Conservation (phyloP, 371 early-diverging fungal genomes). For the Mucor saturninus region DNA sequence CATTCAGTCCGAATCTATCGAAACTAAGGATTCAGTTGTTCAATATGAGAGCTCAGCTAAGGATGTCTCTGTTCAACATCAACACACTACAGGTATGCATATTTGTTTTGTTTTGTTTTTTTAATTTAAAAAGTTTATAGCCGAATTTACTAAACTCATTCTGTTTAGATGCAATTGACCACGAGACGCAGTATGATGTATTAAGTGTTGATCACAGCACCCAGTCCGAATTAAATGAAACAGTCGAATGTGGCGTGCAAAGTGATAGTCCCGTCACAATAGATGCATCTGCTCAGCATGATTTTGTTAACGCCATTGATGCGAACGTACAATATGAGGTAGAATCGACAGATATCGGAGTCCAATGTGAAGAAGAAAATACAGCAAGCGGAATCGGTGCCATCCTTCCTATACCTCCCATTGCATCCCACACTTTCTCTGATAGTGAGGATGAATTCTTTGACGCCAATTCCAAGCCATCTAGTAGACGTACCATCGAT, state of each 20-base stretch:
- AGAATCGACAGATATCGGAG: conserved; percentile 19
- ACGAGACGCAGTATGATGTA: conserved; percentile 20
- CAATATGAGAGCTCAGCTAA: conserved; percentile 12
- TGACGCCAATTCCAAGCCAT: conserved; percentile 28
- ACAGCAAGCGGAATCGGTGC: too few species aligned
- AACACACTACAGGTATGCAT: not conserved
- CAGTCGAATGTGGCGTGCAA: conserved; percentile 16
- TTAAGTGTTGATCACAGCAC: conserved; percentile 18
- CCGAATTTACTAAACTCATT: not conserved
- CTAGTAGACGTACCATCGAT: conserved; percentile 15
- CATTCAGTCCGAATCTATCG: conserved; percentile 16
- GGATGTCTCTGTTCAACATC: not conserved
- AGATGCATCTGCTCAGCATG: conserved; percentile 1
- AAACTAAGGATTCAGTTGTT: conserved; percentile 15
- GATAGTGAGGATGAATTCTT: conserved; percentile 24
- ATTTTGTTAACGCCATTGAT: not conserved
- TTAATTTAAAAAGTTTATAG: not conserved
- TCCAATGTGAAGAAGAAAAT: conserved; percentile 16
- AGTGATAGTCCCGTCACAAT: conserved; percentile 2
- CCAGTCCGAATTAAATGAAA: conserved; percentile 11
- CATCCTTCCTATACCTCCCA: conserved; percentile 2
- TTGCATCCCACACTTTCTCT: not conserved
- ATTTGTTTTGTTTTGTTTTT: not conserved
- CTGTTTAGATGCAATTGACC: conserved; percentile 3
- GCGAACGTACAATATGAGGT: not conserved